Conservation (phyloP, 257 asterid species). For the Solanum arcanum region DNA sequence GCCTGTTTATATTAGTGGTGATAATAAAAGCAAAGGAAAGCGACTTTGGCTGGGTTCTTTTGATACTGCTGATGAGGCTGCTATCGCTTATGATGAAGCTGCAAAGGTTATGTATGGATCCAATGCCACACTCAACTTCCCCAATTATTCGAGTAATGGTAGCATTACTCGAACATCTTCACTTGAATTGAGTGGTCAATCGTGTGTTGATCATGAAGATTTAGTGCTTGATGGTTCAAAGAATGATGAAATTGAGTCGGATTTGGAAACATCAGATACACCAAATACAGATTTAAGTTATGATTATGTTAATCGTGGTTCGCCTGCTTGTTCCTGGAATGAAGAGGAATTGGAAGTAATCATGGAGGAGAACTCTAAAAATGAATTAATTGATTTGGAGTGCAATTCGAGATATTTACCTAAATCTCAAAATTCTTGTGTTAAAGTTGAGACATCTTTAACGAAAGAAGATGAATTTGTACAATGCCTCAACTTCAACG, state of each 20-base stretch:
- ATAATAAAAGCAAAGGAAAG: not conserved
- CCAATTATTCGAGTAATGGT: not conserved
- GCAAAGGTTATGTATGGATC: conserved; percentile 14
- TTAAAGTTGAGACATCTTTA: not conserved
- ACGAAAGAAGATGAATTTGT: not conserved
- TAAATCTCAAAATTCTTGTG: not conserved
- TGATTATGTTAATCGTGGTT: not conserved
- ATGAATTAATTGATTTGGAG: not conserved
- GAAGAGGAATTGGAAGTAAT: not conserved
- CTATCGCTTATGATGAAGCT: conserved; percentile 16
- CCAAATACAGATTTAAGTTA: not conserved
- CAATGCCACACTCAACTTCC: conserved; percentile 14
- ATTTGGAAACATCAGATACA: not conserved
- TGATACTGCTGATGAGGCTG: conserved; percentile 12
- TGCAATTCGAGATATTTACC: not conserved
- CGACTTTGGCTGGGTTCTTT: conserved; percentile 15
- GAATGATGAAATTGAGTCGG: not conserved
- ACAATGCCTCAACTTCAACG: too few species aligned
- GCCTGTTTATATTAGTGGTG: not conserved
- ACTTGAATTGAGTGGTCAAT: not conserved
- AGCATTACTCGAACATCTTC: not conserved
- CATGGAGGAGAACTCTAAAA: not conserved
- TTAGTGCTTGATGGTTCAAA: not conserved
- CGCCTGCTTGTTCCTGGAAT: not conserved
- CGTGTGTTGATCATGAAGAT: not conserved